These are phyloP conservation scores for Kwoniella mangroviensis DNA, from an alignment of 768 basidiomycete species.

Conservation along the genomic window DNA sequence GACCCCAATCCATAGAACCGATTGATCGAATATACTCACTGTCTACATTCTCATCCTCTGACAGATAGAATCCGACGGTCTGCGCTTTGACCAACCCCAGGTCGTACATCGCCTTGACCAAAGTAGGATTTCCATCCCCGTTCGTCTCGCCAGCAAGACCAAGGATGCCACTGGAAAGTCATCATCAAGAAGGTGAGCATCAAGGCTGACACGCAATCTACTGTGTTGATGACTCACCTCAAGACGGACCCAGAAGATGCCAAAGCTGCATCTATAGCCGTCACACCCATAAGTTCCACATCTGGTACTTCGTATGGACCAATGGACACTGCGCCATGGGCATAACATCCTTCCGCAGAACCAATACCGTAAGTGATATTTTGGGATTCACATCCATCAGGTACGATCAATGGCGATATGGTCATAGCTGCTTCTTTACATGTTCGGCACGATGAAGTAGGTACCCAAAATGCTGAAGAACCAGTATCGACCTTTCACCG, in stretches of 20 bases:
- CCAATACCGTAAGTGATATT: conserved; percentile 15
- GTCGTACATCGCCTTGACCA: conserved; percentile 20
- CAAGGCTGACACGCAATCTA: not conserved
- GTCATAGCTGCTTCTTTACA: conserved; percentile 11
- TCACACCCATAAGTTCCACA: conserved; percentile 19
- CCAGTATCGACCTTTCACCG: conserved; percentile 9
- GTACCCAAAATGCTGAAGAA: conserved; percentile 11
- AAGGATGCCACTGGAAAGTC: not conserved
- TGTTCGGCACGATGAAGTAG: not conserved
- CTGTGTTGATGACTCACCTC: not conserved
- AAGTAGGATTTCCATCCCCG: conserved; percentile 7
- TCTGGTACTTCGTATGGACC: conserved; percentile 13
- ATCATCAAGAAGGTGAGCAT: not conserved
- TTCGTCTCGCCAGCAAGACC: conserved; percentile 19
- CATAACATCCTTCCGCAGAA: conserved; percentile 11
- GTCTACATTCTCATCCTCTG: conserved; percentile 12
- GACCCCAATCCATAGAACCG: not conserved
- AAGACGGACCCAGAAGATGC: conserved; percentile 9
- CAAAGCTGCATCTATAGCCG: conserved; percentile 5
- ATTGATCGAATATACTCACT: conserved; percentile 1
- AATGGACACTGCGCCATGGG: not conserved
- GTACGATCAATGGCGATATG: conserved; percentile 4
- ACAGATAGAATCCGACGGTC: conserved; percentile 15
- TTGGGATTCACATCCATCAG: conserved; percentile 7
- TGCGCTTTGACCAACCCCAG: conserved; percentile 9